These are phyloP conservation scores for Hypoxylon lenormandii DNA, from an alignment of 495 filamentous ascomycete species.

Conservation along the genomic window DNA sequence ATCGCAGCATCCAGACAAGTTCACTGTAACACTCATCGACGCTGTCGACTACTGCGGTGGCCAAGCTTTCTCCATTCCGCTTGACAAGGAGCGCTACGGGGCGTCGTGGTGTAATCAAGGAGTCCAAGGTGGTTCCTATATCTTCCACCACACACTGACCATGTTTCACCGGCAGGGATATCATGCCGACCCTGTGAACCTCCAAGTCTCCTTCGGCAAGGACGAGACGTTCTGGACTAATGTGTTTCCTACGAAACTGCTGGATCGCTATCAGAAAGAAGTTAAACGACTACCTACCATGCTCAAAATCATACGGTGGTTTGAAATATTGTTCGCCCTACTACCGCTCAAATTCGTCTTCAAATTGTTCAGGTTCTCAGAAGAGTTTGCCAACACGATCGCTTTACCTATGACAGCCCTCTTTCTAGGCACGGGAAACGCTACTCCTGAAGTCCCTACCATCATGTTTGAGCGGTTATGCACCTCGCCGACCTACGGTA, in stretches of 20 bases:
- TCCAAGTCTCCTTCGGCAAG: constrained; percentile 86
- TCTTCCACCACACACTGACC: constrained; percentile 84
- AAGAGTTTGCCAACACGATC: constrained; percentile 79
- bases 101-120: constrained; percentile 85
- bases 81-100: constrained; percentile 75
- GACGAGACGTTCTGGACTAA: constrained; percentile 84
- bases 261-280: constrained; percentile 71
- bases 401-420: constrained; percentile 78
- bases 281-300: constrained; percentile 74
- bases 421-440: constrained; percentile 83
- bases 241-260: constrained; percentile 76
- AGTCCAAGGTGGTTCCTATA: constrained; percentile 82
- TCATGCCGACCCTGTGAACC: constrained; percentile 74
- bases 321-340: constrained; percentile 77
- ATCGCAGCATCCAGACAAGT: constrained; percentile 77
- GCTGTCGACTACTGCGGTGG: constrained; percentile 76
- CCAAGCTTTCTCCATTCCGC: constrained; percentile 80
- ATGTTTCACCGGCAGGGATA: constrained; percentile 79
- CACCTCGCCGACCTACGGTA: constrained; percentile 76
- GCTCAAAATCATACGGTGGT: constrained; percentile 74
- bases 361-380: constrained; percentile 75
- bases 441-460: constrained; percentile 79
- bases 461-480: constrained; percentile 81
- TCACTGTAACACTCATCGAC: constrained; percentile 80
- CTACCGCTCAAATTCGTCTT: constrained; percentile 78